A percentile compares a stretch with the other conserved stretches of the same genome.
Conservation (phyloP, 257 asterid genomes). For the Echites panduratus region DNA sequence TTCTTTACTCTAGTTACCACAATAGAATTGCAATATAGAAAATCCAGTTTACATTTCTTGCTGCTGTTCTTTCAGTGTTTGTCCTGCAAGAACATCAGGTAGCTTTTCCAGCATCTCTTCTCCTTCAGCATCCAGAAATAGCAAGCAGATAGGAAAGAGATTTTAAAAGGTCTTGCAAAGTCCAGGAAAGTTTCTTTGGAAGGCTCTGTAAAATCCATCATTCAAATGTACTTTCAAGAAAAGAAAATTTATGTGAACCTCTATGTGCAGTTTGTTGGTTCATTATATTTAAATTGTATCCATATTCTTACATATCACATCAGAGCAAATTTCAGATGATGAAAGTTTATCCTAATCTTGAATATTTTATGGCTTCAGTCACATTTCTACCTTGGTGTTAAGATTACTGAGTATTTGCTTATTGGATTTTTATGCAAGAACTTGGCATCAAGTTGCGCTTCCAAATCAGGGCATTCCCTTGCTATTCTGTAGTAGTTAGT, state of each 20-base stretch:
- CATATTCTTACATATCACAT: too few relatives aligned
- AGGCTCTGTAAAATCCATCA: not conserved
- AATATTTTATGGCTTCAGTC: too few relatives aligned
- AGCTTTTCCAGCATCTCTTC: conserved; percentile 17
- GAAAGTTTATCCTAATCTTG: too few relatives aligned
- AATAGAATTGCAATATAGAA: not conserved
- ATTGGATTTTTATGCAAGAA: too few relatives aligned
- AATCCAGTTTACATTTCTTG: not conserved
- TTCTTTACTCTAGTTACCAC: not conserved
- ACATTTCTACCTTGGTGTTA: too few relatives aligned
- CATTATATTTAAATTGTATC: too few relatives aligned
- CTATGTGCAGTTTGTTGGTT: too few relatives aligned
- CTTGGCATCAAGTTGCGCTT: too few relatives aligned
- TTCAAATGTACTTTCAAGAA: not conserved
- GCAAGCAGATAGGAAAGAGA: conserved; percentile 11
- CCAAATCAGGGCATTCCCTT: too few relatives aligned
- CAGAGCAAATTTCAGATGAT: too few relatives aligned
- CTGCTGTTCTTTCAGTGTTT: conserved; percentile 12
- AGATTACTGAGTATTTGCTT: too few relatives aligned
- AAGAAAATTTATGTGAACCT: not conserved
- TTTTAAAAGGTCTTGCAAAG: conserved; percentile 1
- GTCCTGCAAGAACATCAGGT: conserved; percentile 17
- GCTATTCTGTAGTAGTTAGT: too few relatives aligned
- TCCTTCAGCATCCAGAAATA: conserved; percentile 20
- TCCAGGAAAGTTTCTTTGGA: not conserved